phyloP scores from a whole-genome alignment of 257 asterid species.

The Ehretia macrophylla region DNA sequence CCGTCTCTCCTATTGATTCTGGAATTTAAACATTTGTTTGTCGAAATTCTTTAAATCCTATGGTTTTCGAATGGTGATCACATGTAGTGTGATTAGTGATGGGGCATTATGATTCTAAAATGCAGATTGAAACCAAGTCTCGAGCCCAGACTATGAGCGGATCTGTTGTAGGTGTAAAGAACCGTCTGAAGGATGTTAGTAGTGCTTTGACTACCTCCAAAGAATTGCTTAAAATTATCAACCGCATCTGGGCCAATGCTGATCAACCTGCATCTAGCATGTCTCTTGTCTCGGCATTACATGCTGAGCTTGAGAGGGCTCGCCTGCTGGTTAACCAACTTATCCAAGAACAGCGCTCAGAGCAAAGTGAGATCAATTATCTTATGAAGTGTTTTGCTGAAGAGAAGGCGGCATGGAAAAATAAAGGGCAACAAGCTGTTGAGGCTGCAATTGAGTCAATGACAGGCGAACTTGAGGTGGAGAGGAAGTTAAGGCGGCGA shows the following conservation, averaged over 20 bases:
- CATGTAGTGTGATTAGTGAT: too few species aligned
- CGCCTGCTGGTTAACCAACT: constrained; percentile 77
- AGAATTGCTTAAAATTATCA: constrained; percentile 84
- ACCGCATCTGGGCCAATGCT: constrained; percentile 71
- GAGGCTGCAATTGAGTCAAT: constrained; percentile 56
- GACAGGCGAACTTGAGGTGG: constrained; percentile 69
- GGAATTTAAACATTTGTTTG: too few species aligned
- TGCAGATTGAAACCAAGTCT: constrained; percentile 82
- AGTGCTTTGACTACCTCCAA: constrained; percentile 85
- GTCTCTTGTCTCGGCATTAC: constrained; percentile 88
- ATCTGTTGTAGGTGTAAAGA: constrained; percentile 37
- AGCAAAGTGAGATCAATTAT: constrained; percentile 50
- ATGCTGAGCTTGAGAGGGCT: constrained; percentile 91
- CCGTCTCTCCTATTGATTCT: too few species aligned
- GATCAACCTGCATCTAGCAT: constrained; percentile 77
- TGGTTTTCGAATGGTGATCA: too few species aligned
- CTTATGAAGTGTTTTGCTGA: constrained; percentile 77
- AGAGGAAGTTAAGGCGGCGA: constrained; percentile 61
- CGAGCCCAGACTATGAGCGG: constrained; percentile 56
- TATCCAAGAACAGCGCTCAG: constrained; percentile 65
- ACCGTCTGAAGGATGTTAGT: constrained; percentile 73
- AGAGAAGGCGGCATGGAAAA: constrained; percentile 82
- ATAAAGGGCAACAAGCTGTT: constrained; percentile 51
- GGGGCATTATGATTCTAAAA: neutral
- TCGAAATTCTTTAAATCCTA: too few species aligned